Evolutionary conservation across 108 stramenopile species (phyloP), one percentile per base, ranked within the genome.

Genomic region (Nitzschia palea): DNA sequence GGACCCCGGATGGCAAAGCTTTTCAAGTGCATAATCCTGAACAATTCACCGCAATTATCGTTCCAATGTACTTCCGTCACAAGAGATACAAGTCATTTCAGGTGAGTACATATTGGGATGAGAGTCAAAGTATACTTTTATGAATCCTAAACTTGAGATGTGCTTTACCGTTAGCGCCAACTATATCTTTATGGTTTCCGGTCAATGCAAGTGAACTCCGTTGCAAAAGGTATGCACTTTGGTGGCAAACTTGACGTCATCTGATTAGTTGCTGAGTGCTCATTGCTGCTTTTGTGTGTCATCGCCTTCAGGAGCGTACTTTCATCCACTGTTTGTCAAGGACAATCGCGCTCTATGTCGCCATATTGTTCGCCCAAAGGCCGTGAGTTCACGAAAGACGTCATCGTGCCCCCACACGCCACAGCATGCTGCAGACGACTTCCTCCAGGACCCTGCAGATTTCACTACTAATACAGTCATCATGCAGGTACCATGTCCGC

Each of bases 121-220:
- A n/a, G n/a, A n/a, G n/a, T n/a, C n/a, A n/a, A n/a, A n/a, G n/a
- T n/a, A n/a, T n/a, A n/a, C n/a, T n/a, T n/a, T n/a, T n/a, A n/a
- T n/a, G n/a, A n/a, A n/a, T n/a, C n/a, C n/a, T n/a, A n/a, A n/a
- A n/a, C n/a, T n/a, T n/a, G n/a, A n/a, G n/a, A n/a, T n/a, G n/a
- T n/a, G n/a, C n/a, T n/a, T n/a, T n/a, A n/a, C n/a, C n/a, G 15
- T 48, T 20, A 68, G 52, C 80, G 89, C 4, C 86, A 90, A 47
- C 70, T 90, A 36, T 80, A 78, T 42, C 65, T 87, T 5, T 90
- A 87, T 45, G 85, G 81, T 31, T 86, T 86, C 47, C 73, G 67
- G 44, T 63, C 73, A 2, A 15, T 44, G 10, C 44, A 29, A 30
- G 30, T 17, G 44, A 10, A 55, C 30, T 32, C 28, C 27, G 31